Conservation (phyloP, 441 rosid genomes). For the Gossypium lobatum region DNA sequence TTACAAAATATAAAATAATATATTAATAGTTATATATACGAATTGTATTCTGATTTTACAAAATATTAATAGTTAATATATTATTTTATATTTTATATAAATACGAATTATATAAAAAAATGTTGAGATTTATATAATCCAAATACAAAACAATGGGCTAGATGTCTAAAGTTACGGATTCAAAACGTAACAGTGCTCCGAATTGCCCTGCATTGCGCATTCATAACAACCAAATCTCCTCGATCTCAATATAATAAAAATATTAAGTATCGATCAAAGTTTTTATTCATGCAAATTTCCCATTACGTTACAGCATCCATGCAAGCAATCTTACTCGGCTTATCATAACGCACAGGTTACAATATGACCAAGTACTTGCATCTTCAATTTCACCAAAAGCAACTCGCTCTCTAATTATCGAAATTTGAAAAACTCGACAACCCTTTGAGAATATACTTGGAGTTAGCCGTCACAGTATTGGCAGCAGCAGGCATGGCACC, state of each 20-base stretch:
- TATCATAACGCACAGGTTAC: not conserved
- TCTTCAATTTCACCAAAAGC: not conserved
- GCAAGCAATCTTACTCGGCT: not conserved
- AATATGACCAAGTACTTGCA: not conserved
- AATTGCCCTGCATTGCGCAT: not conserved
- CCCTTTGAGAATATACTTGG: constrained; percentile 33
- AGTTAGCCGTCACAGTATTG: constrained; percentile 8
- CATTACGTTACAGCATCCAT: not conserved
- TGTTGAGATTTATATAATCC: too few species aligned
- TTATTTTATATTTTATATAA: too few species aligned
- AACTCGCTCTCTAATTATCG: constrained; percentile 23
- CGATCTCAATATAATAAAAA: not conserved
- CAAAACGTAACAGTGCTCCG: not conserved
- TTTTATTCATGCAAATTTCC: not conserved
- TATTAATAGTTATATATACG: too few species aligned
- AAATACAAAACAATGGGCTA: not conserved
- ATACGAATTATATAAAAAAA: too few species aligned
- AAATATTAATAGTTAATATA: too few species aligned
- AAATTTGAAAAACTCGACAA: constrained; percentile 39
- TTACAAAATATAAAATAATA: too few species aligned
- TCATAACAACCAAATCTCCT: not conserved
- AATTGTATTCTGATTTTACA: too few species aligned
- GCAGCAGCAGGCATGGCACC: constrained; percentile 4
- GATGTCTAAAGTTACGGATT: not conserved
- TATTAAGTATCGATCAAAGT: not conserved